phyloP scores from a whole-genome alignment of 768 basidiomycete genomes.

The Macrolepiota dolichaula region DNA sequence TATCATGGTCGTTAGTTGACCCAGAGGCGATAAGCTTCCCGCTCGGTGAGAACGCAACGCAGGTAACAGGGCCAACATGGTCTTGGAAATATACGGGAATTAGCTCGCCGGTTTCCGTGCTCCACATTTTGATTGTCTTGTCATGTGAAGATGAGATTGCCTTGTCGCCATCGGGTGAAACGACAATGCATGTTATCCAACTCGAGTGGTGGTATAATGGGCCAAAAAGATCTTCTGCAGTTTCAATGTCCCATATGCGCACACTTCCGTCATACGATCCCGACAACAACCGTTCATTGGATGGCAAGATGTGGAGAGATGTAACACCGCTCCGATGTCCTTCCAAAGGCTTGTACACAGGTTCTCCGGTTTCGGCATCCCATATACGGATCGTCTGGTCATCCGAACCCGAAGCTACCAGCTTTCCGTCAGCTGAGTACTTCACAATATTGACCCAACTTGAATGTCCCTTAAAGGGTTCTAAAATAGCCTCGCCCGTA shows the following conservation, averaged over 20 bases:
- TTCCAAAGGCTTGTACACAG: background rate
- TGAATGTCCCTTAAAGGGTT: constrained; percentile 7
- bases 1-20: constrained; percentile 9
- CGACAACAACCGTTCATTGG: background rate
- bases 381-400: constrained; percentile 16
- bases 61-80: constrained; percentile 14
- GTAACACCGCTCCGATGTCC: background rate
- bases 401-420: constrained; percentile 17
- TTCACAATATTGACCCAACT: constrained; percentile 13
- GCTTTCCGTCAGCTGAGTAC: constrained; percentile 17
- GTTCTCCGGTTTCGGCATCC: constrained; percentile 7
- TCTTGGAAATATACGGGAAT: constrained; percentile 16
- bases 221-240: background rate
- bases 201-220: background rate
- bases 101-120: constrained; percentile 11
- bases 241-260: constrained; percentile 10
- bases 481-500: constrained; percentile 10
- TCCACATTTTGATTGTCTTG: constrained; percentile 19
- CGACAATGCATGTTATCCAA: constrained; percentile 2
- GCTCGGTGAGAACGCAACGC: constrained; percentile 17
- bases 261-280: background rate
- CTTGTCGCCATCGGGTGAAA: constrained; percentile 12
- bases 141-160: constrained; percentile 16
- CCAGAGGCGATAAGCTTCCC: constrained; percentile 15
- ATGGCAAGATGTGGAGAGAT: background rate